These are phyloP conservation scores for Chiua virens DNA, from an alignment of 768 basidiomycete species.

Conservation along the genomic window DNA sequence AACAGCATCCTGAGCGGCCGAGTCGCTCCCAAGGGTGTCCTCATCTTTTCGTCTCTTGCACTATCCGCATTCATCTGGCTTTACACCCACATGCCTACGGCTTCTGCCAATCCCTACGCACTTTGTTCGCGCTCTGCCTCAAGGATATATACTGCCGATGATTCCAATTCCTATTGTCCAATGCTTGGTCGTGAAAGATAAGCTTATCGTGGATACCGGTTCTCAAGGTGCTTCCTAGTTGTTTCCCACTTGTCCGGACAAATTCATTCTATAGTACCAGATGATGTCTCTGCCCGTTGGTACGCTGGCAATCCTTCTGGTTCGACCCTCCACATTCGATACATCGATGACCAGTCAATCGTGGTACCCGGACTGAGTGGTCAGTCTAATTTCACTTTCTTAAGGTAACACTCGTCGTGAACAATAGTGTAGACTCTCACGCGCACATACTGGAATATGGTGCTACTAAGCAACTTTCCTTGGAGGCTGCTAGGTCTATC, in stretches of 20 bases:
- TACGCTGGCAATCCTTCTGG: slow-evolving; percentile 20
- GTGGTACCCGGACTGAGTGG: slow-evolving; percentile 74
- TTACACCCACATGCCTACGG: neutral
- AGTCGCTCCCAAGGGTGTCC: neutral
- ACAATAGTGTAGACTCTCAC: slow-evolving; percentile 61
- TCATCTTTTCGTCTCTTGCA: slow-evolving; percentile 10
- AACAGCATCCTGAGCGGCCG: neutral
- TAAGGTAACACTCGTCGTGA: neutral
- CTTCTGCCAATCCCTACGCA: slow-evolving; percentile 45
- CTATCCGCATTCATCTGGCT: slow-evolving; percentile 10
- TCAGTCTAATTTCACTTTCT: slow-evolving; percentile 34
- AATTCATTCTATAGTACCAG: slow-evolving; percentile 28
- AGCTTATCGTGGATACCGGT: slow-evolving; percentile 53
- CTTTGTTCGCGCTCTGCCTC: slow-evolving; percentile 57
- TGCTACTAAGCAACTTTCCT: slow-evolving; percentile 57
- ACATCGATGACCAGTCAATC: slow-evolving; percentile 55
- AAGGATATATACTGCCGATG: slow-evolving; percentile 69
- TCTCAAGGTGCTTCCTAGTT: slow-evolving; percentile 46
- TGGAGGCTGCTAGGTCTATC: slow-evolving; percentile 60
- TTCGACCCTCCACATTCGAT: slow-evolving; percentile 42
- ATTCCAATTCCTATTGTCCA: slow-evolving; percentile 48
- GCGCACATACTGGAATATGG: slow-evolving; percentile 80
- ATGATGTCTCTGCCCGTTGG: slow-evolving; percentile 44
- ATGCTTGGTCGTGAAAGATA: slow-evolving; percentile 60
- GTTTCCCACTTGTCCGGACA: neutral